Conservation (phyloP, 306 rosid species). For the Dalbergia oliveri region DNA sequence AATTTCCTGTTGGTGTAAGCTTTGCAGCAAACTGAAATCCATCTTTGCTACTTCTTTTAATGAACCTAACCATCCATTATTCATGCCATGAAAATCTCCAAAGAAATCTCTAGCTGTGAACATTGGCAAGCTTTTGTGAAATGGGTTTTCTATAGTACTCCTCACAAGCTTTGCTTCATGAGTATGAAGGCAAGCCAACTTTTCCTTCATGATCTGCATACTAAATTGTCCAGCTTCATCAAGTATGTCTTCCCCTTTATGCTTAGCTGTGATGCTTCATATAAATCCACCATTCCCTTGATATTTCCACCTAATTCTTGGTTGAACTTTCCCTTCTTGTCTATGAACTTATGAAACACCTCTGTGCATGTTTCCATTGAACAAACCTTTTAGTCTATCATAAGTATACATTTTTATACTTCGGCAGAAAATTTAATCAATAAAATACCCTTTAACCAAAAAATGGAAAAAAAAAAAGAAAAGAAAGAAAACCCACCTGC, state of each 20-base stretch:
- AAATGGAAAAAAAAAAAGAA: not conserved
- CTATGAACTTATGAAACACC: conserved; percentile 49
- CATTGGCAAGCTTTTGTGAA: conserved; percentile 62
- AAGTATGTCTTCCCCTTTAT: conserved; percentile 49
- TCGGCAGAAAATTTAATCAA: too few species aligned
- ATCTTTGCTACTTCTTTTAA: conserved; percentile 58
- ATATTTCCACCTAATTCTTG: conserved; percentile 35
- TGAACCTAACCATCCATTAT: conserved; percentile 53
- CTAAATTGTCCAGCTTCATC: conserved; percentile 51
- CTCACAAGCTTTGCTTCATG: conserved; percentile 47
- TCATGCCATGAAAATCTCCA: conserved; percentile 22
- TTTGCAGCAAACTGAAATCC: conserved; percentile 52
- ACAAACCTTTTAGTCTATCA: not conserved
- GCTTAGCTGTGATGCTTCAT: conserved; percentile 55
- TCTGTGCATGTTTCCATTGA: conserved; percentile 33
- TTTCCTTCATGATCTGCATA: conserved; percentile 34
- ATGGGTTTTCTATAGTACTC: conserved; percentile 60
- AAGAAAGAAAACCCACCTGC: conserved; percentile 7
- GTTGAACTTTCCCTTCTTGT: conserved; percentile 40
- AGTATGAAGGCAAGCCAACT: not conserved
- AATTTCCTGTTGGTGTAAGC: conserved; percentile 53
- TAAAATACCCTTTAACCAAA: not conserved
- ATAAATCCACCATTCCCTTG: conserved; percentile 41
- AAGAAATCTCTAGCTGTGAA: conserved; percentile 55
- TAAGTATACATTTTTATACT: not conserved